Evolutionary conservation across 768 basidiomycete genomes (phyloP).

Genomic region (Suillus clintonianus): DNA sequence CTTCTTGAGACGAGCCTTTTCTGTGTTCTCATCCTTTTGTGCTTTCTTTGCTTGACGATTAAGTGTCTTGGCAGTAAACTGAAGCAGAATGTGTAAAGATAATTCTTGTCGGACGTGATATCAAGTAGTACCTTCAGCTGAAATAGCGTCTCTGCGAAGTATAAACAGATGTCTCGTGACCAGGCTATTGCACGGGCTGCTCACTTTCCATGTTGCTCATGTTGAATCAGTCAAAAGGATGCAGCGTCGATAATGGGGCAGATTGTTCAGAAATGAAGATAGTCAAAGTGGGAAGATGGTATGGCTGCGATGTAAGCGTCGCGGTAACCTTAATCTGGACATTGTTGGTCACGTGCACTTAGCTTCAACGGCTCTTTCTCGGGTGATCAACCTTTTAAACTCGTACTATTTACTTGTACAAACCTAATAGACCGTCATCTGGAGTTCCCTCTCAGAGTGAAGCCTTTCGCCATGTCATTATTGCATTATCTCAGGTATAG

Average conservation of each 20-base stretch:
- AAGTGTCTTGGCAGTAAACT: conserved; percentile 99
- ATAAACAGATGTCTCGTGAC: conserved; percentile 30
- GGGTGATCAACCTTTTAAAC: background rate
- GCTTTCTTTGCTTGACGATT: conserved; percentile 96
- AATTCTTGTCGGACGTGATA: conserved; percentile 10
- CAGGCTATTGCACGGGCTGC: conserved; percentile 27
- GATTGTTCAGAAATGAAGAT: background rate
- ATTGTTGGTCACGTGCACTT: background rate
- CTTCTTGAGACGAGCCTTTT: conserved; percentile 94
- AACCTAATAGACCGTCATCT: background rate
- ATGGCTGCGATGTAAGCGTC: background rate
- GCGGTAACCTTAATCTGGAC: background rate
- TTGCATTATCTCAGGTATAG: conserved; percentile 63
- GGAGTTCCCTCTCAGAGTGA: background rate
- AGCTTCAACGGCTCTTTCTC: background rate
- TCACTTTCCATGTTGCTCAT: conserved; percentile 92
- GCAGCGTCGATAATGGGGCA: background rate
- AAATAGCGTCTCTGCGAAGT: conserved; percentile 85
- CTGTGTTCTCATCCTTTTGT: conserved; percentile 88
- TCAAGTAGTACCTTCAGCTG: conserved; percentile 87
- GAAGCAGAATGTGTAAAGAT: conserved; percentile 11
- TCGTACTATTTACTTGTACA: background rate
- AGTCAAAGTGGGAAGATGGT: background rate
- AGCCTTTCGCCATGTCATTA: background rate
- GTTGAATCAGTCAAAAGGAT: background rate